Percentiles rank a stretch among this genome's conserved stretches.
These are phyloP conservation scores for Xylariaceae sp. DNA, from an alignment of 2,329 filamentous ascomycete genomes.

Conservation along the genomic window DNA sequence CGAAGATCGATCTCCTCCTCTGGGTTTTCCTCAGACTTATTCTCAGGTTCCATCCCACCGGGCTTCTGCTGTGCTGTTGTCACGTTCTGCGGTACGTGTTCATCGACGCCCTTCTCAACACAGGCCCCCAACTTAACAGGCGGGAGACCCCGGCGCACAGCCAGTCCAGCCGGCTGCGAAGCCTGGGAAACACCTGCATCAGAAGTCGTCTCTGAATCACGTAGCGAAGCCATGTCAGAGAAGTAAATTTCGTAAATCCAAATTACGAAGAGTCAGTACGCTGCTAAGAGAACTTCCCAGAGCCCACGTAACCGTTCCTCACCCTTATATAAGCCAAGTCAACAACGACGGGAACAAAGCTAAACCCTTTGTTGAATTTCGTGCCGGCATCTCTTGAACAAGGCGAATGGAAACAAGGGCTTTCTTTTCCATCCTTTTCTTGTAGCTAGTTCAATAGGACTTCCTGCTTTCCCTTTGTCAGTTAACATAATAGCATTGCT, in stretches of 20 bases:
- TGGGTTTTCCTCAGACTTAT: too few species aligned
- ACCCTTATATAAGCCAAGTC: background rate
- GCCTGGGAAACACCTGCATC: background rate
- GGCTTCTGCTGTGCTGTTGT: too few species aligned
- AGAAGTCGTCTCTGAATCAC: background rate
- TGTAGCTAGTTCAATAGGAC: too few species aligned
- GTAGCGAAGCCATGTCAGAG: background rate
- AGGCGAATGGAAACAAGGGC: background rate
- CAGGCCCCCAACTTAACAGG: too few species aligned
- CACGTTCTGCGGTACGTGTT: too few species aligned
- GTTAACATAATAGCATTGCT: too few species aligned
- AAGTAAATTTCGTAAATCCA: background rate
- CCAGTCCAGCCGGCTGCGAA: too few species aligned
- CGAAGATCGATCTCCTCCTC: too few species aligned
- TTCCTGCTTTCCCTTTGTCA: background rate
- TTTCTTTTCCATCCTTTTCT: too few species aligned
- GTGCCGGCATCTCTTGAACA: background rate
- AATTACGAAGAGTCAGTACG: background rate
- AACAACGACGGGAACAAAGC: background rate
- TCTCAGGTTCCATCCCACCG: too few species aligned
- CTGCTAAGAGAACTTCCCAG: background rate
- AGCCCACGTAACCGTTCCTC: background rate
- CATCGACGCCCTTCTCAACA: too few species aligned
- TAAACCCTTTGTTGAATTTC: background rate
- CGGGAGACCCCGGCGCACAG: too few species aligned